Evolutionary conservation across 768 basidiomycete species (phyloP), one percentile per base, ranked within the genome.

Genomic region (Flagelloscypha sp.): DNA sequence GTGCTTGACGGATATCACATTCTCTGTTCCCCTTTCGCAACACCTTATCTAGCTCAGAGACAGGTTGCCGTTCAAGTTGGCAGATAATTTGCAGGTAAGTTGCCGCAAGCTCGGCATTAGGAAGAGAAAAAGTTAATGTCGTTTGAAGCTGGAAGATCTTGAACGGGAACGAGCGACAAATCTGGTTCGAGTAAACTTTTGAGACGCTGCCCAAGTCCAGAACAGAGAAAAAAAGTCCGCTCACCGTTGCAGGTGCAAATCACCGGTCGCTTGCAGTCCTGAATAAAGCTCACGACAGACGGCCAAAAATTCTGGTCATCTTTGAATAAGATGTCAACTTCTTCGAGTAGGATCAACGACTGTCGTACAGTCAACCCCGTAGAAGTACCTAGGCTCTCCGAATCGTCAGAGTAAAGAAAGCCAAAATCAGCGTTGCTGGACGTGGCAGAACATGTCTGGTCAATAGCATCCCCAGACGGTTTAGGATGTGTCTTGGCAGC

Each of bases 211-310:
- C 16, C 18, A 31, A 48, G 18, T 19, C 24, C 42, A 43, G 37
- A 38, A 40, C 27, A 30, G 22, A 15, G 27, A 29, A 24, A 12
- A 24, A 42, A 31, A 16, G 24, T n/a, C n/a, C 23, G 46, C 76
- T 55, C 50, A 92, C 94, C 92, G 48, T 93, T 95, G 58, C 95
- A 98, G 36, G 94, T 98, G 62, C 90, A 73, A 33, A 99, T 72
- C 27, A 99, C 83, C 5, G 95, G 94, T 37, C 95, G 66, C 46
- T 74, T 77, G 46, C 88, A 88, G 12, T 84, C 72, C 41, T 72
- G 76, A 51, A 97, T 90, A 41, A 99, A 71, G 37, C 75, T 70
- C 7, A 83, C 66, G 18, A 97, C 74, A 2, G 83, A 74, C 11
- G 80, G 68, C 88, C 88, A 94, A 56, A 92, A 98, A 44, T 77